Evolutionary conservation across 176 grass and related monocot species (phyloP), one percentile per base, ranked within the genome.

Genomic region (Eremochloa ophiuroides): DNA sequence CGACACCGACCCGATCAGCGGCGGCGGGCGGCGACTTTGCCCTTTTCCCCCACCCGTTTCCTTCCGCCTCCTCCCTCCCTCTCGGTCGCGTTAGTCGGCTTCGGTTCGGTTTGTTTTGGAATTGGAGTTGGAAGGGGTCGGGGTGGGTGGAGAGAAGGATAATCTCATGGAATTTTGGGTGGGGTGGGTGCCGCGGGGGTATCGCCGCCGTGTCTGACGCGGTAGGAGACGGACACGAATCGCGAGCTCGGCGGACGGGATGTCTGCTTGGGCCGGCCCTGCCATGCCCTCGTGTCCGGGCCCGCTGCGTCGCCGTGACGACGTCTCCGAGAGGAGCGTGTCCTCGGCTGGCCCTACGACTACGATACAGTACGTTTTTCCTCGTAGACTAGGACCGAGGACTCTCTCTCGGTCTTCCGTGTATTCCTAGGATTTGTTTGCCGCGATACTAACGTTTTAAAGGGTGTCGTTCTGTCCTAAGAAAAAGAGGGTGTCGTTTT

Each of bases 11-110:
- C 53, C 33, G 13, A 42, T 64, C 3, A 20, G 74, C 8, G 74
- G 27, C 60, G 69, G 16, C 14, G 77, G 85, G 34, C 25, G 73
- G 62, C 46, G 26, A 29, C 46, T 58, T 34, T 10, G 48, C 31
- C 22, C 17, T 37, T 33, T 23, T 39, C 11, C 71, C 44, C 27
- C 62, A 11, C 33, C 18, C 66, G 22, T 62, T 46, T 61, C 20
- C 18, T 1, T n/a, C 44, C 40, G 34, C 66, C 13, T 69, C n/a
- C 26, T 51, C 31, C 44, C 40, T 28, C 66, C 13, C 63, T 17
- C 26, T 51, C 31, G 74, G 78, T 59, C 66, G 47, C 82, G 53
- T 25, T 58, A 58, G 53, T 76, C 75, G 88, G 48, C 7, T 22
- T 65, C 63, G 33, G 59, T 40, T 69, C 5, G 4, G 18, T 74